phyloP scores from a whole-genome alignment of 192 early-diverging fungal genomes.

The Coemansia sp. region DNA sequence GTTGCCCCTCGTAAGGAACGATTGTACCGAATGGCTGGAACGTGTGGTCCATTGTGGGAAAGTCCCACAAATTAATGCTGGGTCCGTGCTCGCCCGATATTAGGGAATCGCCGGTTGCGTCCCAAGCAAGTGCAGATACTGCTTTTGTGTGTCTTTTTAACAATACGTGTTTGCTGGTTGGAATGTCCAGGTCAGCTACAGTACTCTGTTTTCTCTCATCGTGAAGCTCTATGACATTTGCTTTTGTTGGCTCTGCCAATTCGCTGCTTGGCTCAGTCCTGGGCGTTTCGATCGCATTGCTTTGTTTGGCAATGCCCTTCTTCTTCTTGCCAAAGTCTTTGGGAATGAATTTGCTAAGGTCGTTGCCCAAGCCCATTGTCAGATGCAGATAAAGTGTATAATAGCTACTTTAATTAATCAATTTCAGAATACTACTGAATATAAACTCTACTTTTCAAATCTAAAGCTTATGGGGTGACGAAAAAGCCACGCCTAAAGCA shows the following conservation, averaged over 20 bases:
- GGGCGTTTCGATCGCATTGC: neutral
- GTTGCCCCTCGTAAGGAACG: conserved; percentile 77
- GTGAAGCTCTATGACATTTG: neutral
- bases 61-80: conserved; percentile 89
- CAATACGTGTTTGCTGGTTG: conserved; percentile 9
- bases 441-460: no score
- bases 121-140: conserved; percentile 73
- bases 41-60: conserved; percentile 79
- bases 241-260: neutral
- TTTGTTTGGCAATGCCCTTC: neutral
- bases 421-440: no score
- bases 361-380: conserved; percentile 42
- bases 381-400: neutral
- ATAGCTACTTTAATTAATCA: neutral
- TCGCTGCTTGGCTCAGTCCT: neutral
- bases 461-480: no score
- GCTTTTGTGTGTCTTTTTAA: conserved; percentile 27
- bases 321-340: conserved; percentile 56
- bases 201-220: no score
- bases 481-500: no score
- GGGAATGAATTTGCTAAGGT: conserved; percentile 50
- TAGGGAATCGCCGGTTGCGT: conserved; percentile 77
- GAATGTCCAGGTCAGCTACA: conserved; percentile 1
- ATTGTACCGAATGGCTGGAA: conserved; percentile 77
- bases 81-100: conserved; percentile 81